These are phyloP conservation scores for Ustulina deusta DNA, from an alignment of 2,329 filamentous ascomycete genomes.

Conservation along the genomic window DNA sequence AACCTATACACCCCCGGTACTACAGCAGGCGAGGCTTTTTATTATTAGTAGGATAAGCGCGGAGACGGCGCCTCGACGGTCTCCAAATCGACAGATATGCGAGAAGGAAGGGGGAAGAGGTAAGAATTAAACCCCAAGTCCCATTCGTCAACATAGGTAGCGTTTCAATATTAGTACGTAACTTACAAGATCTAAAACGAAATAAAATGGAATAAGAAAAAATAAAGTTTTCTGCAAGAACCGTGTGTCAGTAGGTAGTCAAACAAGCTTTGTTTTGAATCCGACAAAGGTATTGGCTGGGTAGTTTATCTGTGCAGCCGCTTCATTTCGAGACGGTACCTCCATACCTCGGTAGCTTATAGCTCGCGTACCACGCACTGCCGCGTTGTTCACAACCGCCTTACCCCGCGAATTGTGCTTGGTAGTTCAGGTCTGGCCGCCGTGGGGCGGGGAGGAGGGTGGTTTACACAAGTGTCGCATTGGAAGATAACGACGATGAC, in stretches of 20 bases:
- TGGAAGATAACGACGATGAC: slow-evolving; percentile 3
- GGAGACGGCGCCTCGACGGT: neutral
- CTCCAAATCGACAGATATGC: neutral
- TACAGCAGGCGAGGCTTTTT: neutral
- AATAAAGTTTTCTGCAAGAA: neutral
- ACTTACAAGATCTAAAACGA: neutral
- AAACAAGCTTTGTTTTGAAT: neutral
- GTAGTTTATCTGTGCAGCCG: neutral
- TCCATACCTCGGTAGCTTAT: neutral
- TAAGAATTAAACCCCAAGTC: neutral
- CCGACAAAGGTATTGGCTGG: neutral
- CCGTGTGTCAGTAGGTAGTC: too few species aligned
- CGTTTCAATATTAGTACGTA: neutral
- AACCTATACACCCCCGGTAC: neutral
- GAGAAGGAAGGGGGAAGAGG: slow-evolving; percentile 2
- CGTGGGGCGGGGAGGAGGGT: neutral
- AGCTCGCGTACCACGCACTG: neutral
- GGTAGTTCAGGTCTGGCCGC: neutral
- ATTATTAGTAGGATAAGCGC: neutral
- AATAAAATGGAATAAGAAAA: neutral
- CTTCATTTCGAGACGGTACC: neutral
- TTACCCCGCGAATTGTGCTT: slow-evolving; percentile 8
- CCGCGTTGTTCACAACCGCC: slow-evolving; percentile 1
- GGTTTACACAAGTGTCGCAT: neutral
- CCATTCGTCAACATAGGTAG: neutral